These are phyloP conservation scores for Starmerella stigmatis DNA, from an alignment of 805 yeast species.

Conservation along the genomic window DNA sequence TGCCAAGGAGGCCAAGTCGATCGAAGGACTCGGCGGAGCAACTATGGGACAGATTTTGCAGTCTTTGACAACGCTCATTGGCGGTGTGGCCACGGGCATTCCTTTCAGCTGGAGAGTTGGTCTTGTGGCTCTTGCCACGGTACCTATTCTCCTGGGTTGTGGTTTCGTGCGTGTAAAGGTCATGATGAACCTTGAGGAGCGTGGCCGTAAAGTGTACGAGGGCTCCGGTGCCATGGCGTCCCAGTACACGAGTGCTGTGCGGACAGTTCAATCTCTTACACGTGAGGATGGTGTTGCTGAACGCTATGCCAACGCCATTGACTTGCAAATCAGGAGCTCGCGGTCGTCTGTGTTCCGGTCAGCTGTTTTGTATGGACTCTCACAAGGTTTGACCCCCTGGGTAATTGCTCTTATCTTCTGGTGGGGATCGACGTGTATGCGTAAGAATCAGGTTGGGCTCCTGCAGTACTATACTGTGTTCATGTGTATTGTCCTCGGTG, in stretches of 20 bases:
- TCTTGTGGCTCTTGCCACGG: conserved; percentile 33
- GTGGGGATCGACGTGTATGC: conserved; percentile 35
- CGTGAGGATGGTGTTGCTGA: conserved; percentile 33
- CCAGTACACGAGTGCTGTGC: conserved; percentile 33
- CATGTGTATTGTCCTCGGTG: conserved; percentile 34
- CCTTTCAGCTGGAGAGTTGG: conserved; percentile 35
- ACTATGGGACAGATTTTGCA: conserved; percentile 34
- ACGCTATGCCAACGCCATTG: conserved; percentile 27
- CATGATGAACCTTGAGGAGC: conserved; percentile 29
- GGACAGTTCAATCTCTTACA: conserved; percentile 36
- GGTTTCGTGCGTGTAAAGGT: conserved; percentile 34
- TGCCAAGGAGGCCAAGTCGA: conserved; percentile 34
- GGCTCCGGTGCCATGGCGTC: conserved; percentile 35
- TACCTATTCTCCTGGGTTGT: conserved; percentile 33
- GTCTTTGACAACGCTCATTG: conserved; percentile 32
- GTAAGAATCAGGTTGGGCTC: conserved; percentile 27
- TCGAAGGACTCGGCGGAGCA: conserved; percentile 35
- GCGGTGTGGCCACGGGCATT: conserved; percentile 34
- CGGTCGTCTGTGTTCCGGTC: conserved; percentile 27
- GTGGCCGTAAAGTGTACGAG: conserved; percentile 33
- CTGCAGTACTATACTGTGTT: conserved; percentile 34
- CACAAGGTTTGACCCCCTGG: conserved; percentile 35
- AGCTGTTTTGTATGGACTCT: conserved; percentile 32
- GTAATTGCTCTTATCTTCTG: conserved; percentile 36
- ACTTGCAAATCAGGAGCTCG: conserved; percentile 28